These are phyloP conservation scores for Vaccinium vitisidaea DNA, from an alignment of 148 eudicot species.

Conservation along the genomic window DNA sequence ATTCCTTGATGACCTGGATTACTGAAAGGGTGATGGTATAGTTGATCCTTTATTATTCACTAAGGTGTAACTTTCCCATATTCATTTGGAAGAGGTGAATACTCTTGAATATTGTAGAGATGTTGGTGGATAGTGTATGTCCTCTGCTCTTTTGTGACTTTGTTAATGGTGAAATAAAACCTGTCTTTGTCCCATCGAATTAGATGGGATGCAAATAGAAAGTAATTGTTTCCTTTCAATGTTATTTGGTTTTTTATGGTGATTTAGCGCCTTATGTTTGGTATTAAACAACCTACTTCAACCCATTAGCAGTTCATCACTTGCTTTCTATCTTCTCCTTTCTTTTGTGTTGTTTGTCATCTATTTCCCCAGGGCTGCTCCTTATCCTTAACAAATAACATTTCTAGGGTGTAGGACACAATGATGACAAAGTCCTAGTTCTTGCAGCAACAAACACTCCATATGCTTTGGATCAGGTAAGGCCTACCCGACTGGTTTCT, in stretches of 20 bases:
- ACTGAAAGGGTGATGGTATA: not conserved
- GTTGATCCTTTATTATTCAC: not conserved
- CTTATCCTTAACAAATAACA: not conserved
- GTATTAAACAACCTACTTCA: not conserved
- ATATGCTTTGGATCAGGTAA: slow-evolving; percentile 94
- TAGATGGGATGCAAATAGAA: not conserved
- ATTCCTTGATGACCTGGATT: slow-evolving; percentile 8
- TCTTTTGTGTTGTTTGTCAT: not conserved
- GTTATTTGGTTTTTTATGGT: not conserved
- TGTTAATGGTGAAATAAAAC: not conserved
- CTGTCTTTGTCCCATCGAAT: not conserved
- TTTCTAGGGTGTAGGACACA: slow-evolving; percentile 90
- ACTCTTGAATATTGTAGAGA: not conserved
- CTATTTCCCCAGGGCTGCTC: not conserved
- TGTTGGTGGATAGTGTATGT: not conserved
- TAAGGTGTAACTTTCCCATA: not conserved
- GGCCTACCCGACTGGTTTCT: not conserved
- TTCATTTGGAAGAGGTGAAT: not conserved
- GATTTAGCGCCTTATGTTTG: not conserved
- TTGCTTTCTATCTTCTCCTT: not conserved
- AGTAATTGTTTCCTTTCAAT: not conserved
- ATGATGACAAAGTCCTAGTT: slow-evolving; percentile 96
- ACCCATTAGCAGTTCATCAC: not conserved
- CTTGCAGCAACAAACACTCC: slow-evolving; percentile 99
- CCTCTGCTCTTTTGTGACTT: not conserved